phyloP scores from a whole-genome alignment of 2,329 filamentous ascomycete species.

The Trichoderma aggressivum region DNA sequence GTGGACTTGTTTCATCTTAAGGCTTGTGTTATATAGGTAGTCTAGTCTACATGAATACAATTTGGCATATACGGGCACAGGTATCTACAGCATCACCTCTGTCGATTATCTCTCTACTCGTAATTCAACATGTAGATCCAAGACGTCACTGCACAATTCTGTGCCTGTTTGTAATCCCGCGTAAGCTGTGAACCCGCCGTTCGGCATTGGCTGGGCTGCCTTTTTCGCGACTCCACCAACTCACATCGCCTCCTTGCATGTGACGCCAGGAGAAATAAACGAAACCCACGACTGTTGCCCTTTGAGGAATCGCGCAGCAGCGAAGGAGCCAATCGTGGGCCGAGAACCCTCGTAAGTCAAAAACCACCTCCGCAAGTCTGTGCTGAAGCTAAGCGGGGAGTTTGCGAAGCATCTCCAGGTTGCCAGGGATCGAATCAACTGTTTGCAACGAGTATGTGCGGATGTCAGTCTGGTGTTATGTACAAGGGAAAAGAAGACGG shows the following conservation, averaged over 20 bases:
- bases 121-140: neutral
- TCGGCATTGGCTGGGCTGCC: neutral
- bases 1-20: neutral
- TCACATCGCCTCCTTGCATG: conserved; percentile 6
- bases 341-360: neutral
- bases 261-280: neutral
- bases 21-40: neutral
- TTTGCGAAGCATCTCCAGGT: neutral
- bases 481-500: neutral
- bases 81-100: neutral
- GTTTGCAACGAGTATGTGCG: neutral
- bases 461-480: neutral
- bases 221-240: neutral
- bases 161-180: neutral
- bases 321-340: neutral
- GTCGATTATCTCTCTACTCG: neutral
- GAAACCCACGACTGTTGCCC: neutral
- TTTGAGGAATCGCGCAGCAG: neutral
- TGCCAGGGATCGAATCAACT: neutral
- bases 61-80: neutral
- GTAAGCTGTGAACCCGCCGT: neutral
- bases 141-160: neutral
- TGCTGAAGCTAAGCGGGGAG: neutral
- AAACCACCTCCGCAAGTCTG: neutral
- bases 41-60: neutral